phyloP scores from a whole-genome alignment of 768 basidiomycete genomes.

The Pholiota conissans region DNA sequence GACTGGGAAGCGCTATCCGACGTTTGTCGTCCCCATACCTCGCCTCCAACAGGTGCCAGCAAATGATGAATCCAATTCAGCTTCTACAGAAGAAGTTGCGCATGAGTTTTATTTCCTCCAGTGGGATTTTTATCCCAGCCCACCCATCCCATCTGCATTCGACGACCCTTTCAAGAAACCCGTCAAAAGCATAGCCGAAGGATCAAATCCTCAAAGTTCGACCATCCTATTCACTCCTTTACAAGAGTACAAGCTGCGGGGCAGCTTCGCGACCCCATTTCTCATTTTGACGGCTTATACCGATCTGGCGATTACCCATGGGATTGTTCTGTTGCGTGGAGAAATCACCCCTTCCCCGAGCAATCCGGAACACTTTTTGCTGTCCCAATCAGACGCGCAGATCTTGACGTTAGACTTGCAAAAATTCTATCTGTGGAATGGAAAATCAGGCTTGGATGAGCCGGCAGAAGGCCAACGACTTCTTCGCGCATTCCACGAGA shows the following conservation, averaged over 20 bases:
- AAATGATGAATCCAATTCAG: conserved; percentile 11
- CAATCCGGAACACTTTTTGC: conserved; percentile 48
- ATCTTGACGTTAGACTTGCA: conserved; percentile 78
- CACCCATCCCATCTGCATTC: conserved; percentile 52
- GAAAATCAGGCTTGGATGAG: conserved; percentile 18
- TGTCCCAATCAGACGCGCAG: conserved; percentile 84
- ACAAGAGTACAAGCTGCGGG: conserved; percentile 87
- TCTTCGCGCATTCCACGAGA: conserved; percentile 74
- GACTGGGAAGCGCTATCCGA: conserved; percentile 64
- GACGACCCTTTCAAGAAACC: conserved; percentile 47
- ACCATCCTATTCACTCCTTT: conserved; percentile 92
- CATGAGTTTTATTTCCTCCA: conserved; percentile 87
- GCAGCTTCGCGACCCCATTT: conserved; percentile 87
- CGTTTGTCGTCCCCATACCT: conserved; percentile 83
- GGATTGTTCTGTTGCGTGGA: conserved; percentile 83
- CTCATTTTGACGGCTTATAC: conserved; percentile 91
- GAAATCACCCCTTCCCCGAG: conserved; percentile 79
- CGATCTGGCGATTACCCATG: conserved; percentile 79
- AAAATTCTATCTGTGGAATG: conserved; percentile 78
- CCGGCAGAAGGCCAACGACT: conserved; percentile 44
- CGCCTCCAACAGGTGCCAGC: conserved; percentile 36
- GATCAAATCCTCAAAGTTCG: conserved; percentile 52
- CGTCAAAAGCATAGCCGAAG: conserved; percentile 19
- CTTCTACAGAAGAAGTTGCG: conserved; percentile 39
- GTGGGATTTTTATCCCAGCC: conserved; percentile 83